Percentiles rank a stretch among this genome's conserved stretches.
These are phyloP conservation scores for Kockiozyma suomiensis DNA, from an alignment of 805 yeast genomes.

Conservation along the genomic window DNA sequence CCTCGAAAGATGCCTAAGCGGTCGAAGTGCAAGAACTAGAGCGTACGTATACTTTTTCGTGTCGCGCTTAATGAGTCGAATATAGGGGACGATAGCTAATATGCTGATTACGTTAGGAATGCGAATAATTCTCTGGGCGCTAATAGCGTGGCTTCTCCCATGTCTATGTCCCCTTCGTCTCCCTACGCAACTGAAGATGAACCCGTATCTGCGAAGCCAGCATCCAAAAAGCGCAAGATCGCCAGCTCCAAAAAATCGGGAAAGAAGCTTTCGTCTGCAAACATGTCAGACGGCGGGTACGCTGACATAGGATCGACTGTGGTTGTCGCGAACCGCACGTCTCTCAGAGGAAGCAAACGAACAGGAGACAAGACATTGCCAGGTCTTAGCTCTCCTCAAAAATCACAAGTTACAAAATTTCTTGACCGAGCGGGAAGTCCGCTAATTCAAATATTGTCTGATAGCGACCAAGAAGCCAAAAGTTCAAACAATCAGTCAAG, in stretches of 20 bases:
- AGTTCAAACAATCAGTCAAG: background rate
- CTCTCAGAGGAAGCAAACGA: background rate
- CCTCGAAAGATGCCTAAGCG: conserved; percentile 83
- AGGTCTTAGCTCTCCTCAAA: conserved; percentile 14
- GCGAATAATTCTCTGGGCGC: conserved; percentile 16
- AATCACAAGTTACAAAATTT: conserved; percentile 28
- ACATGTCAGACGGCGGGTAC: conserved; percentile 4
- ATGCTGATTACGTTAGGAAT: conserved; percentile 8
- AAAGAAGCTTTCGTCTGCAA: background rate
- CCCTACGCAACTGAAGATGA: conserved; percentile 34
- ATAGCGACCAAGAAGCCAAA: conserved; percentile 1
- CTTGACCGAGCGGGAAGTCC: conserved; percentile 27
- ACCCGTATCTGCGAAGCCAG: conserved; percentile 15
- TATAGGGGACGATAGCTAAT: background rate
- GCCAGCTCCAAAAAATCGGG: conserved; percentile 15
- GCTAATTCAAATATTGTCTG: background rate
- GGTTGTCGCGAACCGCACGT: background rate
- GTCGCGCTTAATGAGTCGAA: background rate
- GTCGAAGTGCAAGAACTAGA: conserved; percentile 47
- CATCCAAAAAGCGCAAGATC: conserved; percentile 19
- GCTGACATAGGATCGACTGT: conserved; percentile 8
- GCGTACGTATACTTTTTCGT: conserved; percentile 16
- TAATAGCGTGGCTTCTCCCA: conserved; percentile 25
- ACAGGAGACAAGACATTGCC: conserved; percentile 21
- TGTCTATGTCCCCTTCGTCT: conserved; percentile 32